phyloP scores from a whole-genome alignment of 352 stramenopile genomes.

The Phytophthora constricta region DNA sequence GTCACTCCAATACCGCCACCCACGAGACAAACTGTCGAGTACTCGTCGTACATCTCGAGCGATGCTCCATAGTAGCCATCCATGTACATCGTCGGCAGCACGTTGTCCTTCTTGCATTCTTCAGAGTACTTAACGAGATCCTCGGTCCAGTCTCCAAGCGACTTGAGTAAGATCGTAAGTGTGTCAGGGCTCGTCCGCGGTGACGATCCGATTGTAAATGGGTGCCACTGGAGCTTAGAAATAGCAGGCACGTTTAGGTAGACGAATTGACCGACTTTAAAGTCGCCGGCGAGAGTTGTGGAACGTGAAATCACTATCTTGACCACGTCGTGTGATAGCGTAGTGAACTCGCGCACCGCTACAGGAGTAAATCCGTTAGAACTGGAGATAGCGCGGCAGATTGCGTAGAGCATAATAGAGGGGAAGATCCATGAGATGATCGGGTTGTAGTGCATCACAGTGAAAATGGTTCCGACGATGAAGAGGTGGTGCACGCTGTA shows the following conservation, averaged over 20 bases:
- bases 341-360: constrained; percentile 36
- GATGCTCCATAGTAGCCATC: constrained; percentile 54
- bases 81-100: constrained; percentile 38
- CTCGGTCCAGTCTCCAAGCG: constrained; percentile 46
- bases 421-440: constrained; percentile 52
- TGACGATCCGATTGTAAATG: constrained; percentile 57
- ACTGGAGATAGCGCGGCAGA: constrained; percentile 43
- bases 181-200: constrained; percentile 35
- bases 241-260: constrained; percentile 53
- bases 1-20: constrained; percentile 48
- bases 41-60: constrained; percentile 37
- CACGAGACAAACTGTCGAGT: constrained; percentile 41
- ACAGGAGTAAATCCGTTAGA: constrained; percentile 41
- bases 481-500: constrained; percentile 51
- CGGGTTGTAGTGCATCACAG: constrained; percentile 47
- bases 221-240: constrained; percentile 58
- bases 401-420: constrained; percentile 45
- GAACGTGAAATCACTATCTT: constrained; percentile 46
- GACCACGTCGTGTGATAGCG: constrained; percentile 32
- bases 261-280: constrained; percentile 50
- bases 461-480: constrained; percentile 48
- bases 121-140: constrained; percentile 39
- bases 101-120: constrained; percentile 17
- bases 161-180: constrained; percentile 57
- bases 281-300: constrained; percentile 17